These are phyloP conservation scores for Euphorbia celastroides DNA, from an alignment of 441 rosid genomes.

Conservation along the genomic window DNA sequence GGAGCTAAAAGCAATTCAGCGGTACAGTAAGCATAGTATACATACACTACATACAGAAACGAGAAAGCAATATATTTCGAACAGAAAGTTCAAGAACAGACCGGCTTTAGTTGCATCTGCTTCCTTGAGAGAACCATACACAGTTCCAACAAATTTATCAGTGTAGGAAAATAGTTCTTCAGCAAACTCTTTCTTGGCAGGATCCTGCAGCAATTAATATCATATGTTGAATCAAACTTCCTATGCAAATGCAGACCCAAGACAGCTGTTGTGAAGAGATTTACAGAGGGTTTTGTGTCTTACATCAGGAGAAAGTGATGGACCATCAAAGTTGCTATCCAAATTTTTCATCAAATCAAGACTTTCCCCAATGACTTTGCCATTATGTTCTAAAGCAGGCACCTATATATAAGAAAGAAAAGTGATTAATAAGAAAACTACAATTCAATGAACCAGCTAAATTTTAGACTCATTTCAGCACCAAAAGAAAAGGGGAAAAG, in stretches of 20 bases:
- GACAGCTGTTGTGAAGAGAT: not conserved
- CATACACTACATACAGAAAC: constrained; percentile 1
- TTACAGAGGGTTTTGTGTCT: constrained; percentile 8
- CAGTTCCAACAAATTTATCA: constrained; percentile 39
- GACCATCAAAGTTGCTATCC: constrained; percentile 78
- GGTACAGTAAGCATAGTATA: too few species aligned
- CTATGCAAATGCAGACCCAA: too few species aligned
- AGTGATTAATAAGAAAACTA: too few species aligned
- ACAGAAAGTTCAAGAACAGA: constrained; percentile 23
- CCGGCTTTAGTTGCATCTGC: constrained; percentile 44
- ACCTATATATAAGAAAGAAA: constrained; percentile 46
- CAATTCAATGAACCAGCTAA: too few species aligned
- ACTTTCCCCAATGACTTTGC: constrained; percentile 80
- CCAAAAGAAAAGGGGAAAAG: too few species aligned
- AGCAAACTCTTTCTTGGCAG: constrained; percentile 50
- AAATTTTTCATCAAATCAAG: constrained; percentile 71
- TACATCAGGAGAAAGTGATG: constrained; percentile 65
- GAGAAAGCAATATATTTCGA: not conserved
- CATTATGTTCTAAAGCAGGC: constrained; percentile 83
- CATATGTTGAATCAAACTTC: constrained; percentile 7
- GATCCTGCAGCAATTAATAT: constrained; percentile 48
- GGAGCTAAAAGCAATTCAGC: constrained; percentile 42
- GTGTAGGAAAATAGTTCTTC: constrained; percentile 54
- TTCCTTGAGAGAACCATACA: constrained; percentile 54
- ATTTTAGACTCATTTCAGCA: too few species aligned